A percentile compares a stretch with the other conserved stretches of the same genome.
phyloP scores from a whole-genome alignment of 2,329 filamentous ascomycete genomes.

The Graphiopsis chlorocephala region DNA sequence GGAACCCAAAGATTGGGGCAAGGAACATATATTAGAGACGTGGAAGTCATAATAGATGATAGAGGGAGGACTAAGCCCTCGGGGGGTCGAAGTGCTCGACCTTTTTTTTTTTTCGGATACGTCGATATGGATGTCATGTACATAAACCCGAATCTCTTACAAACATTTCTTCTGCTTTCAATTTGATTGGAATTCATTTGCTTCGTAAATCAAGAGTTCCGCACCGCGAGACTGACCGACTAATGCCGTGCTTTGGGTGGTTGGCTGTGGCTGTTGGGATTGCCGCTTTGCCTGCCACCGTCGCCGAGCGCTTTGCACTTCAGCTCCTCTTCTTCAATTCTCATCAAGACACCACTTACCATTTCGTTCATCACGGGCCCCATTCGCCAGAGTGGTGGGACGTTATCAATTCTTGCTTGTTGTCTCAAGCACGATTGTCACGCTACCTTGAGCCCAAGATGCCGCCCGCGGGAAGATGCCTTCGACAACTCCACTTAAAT shows the following conservation, averaged over 20 bases:
- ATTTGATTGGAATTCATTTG: not conserved
- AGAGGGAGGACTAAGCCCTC: conserved; percentile 1
- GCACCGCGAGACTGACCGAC: not conserved
- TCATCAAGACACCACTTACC: not conserved
- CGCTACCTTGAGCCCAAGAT: not conserved
- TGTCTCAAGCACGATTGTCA: not conserved
- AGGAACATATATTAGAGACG: conserved; percentile 2
- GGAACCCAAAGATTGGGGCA: not conserved
- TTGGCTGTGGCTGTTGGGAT: not conserved
- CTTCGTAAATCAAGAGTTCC: not conserved
- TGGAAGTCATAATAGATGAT: conserved; percentile 9
- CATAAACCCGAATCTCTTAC: not conserved
- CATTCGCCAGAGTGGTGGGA: not conserved
- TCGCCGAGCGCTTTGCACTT: not conserved
- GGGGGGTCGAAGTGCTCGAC: conserved; percentile 13
- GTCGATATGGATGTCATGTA: conserved; percentile 5
- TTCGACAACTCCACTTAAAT: not conserved
- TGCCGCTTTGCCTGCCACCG: not conserved
- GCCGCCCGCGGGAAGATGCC: not conserved
- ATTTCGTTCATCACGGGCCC: not conserved
- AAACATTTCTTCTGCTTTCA: not conserved
- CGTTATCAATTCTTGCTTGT: not conserved
- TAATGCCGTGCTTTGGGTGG: not conserved
- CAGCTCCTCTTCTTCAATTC: not conserved
- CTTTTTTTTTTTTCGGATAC: not conserved